Conservation (phyloP, 1,284 basidiomycete genomes). For the Fomitopsis pinicola region DNA sequence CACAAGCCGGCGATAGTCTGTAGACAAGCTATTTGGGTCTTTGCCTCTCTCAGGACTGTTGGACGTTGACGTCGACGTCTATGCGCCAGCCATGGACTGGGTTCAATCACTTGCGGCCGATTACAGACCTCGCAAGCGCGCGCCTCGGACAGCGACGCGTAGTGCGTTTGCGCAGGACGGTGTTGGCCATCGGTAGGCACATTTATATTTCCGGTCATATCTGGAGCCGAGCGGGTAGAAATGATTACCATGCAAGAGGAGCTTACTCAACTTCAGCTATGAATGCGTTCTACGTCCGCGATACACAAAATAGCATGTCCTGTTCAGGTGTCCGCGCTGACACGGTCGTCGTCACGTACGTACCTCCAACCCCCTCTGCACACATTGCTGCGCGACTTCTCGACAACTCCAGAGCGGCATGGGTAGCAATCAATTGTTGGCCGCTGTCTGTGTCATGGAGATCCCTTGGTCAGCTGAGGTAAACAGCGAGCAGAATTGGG, state of each 20-base stretch:
- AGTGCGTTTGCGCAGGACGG: background rate
- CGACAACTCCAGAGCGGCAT: background rate
- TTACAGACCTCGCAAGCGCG: background rate
- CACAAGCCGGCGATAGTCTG: background rate
- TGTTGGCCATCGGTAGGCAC: background rate
- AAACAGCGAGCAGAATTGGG: too few relatives aligned
- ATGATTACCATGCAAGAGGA: background rate
- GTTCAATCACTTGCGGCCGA: background rate
- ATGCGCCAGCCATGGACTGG: background rate
- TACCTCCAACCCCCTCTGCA: background rate
- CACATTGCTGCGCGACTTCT: background rate
- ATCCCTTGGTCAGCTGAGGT: background rate
- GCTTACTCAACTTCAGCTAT: background rate
- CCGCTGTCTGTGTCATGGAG: background rate
- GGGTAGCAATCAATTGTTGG: background rate
- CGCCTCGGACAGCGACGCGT: background rate
- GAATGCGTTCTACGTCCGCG: background rate
- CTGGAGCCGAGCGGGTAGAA: conserved; percentile 1
- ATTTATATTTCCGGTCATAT: background rate
- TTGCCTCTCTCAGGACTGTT: background rate
- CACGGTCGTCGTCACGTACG: background rate
- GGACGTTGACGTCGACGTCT: background rate
- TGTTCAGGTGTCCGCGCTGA: conserved; percentile 1
- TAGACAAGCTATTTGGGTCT: background rate
- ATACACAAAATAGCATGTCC: conserved; percentile 1